Evolutionary conservation across 2,329 filamentous ascomycete species (phyloP), one percentile per base, ranked within the genome.

Genomic region (Leptosphaerulina australis): DNA sequence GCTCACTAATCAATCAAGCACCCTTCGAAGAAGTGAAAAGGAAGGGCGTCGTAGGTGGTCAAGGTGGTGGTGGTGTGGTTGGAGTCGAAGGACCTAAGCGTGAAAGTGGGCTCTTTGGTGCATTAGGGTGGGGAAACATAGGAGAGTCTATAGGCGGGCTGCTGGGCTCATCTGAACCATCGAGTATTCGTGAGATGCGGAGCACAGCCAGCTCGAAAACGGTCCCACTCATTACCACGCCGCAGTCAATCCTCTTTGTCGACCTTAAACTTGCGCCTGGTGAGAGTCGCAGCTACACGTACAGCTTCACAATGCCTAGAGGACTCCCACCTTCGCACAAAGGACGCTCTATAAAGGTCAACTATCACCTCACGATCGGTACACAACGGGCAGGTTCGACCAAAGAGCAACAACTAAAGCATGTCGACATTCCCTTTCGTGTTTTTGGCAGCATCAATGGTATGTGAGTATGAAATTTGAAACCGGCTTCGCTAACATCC

Each of bases 11-110:
- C 52, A 93, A 95, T 63, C 86, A 95, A 29, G 85, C 85, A 0
- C 90, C 90, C 0, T 99, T 99, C 64, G 94, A 99, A 68, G 90
- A 95, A 64, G 92, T 97, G 29, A 99, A 99, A 72, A 84, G 92
- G 51, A 97, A 96, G 74, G 92, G 90, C 2, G 91, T 96, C 5
- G 84, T 96, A 4, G 90, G 91, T 38, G 89, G 88, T 1, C 91
- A 96, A 65, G 80, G 80, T 18, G 90, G 90, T 26, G 90, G 90
- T 33, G 91, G 91, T 25, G 91, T 96, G 2, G 85, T 96, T 39
- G 90, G 90, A 9, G 77, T 96, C 8, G 90, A 95, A 58, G 81
- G 83, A 12, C 80, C 79, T 1, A 94, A 90, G 70, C 83, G 86
- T 50, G 85, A 90, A 41, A 91, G 86, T 63, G 88, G 92, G 1